Evolutionary conservation across 345 rosid species (phyloP), one percentile per base, ranked within the genome.

Genomic region (Aquilaria malaccensis): DNA sequence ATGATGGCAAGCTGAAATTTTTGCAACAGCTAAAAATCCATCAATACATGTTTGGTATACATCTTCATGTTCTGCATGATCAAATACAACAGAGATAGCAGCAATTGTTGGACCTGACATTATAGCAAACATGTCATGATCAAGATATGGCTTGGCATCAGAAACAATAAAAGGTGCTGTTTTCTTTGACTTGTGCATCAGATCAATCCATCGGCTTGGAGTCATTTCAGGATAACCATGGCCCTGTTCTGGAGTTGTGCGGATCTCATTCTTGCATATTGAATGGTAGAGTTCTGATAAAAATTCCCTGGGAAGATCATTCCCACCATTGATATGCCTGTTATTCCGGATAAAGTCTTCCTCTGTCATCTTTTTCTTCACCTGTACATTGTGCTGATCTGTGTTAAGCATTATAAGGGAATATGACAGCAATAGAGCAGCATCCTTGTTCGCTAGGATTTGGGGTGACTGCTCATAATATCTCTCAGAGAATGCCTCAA

Each of bases 91-190:
- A 48, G 97, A 90, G 70, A 94, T 88, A 58, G 99, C 97, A 69
- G 99, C 99, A 70, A 94, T 90, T 55, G 99, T 88, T 57, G 99
- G 99, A 74, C 99, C 97, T 46, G 99, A 90, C 95, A 94, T 90
- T 67, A 85, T 88, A 50, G 97, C 99, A 76, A 94, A 90, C 97
- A 94, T 90, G 63, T 94, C 99, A 69, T 90, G 95, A 66, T 94
- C 99, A 67, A 90, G 97, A 79, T 86, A 79, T 65, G 97, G 84
- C 76, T 75, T 76, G 60, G 93, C 86, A 79, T 94, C 86, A 51
- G 93, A 80, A 56, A 85, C 53, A 68, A 90, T 85, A 67, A 76
- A 90, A 1, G 97, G 96, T 59, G 99, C 84, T 22, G 95, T 83
- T 85, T 86, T 88, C 82, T 79, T 88, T 59, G 95, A 91, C 74